Percentiles rank a stretch among this genome's conserved stretches.
phyloP scores from a whole-genome alignment of 2,329 filamentous ascomycete species.

The Teratosphaeria pseudoeucalypti region DNA sequence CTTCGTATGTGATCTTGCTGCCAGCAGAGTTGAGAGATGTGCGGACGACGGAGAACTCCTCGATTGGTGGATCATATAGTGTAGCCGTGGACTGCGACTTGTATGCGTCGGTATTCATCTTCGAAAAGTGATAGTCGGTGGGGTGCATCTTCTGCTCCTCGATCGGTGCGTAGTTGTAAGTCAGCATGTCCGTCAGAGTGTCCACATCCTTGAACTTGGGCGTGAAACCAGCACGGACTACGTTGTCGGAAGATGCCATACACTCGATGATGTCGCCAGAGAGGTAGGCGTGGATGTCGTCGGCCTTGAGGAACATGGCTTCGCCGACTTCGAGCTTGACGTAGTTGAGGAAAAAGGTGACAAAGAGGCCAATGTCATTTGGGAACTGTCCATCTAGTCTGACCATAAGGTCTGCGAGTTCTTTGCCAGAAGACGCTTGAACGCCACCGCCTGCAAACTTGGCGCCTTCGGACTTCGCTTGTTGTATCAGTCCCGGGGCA shows the following conservation, averaged over 20 bases:
- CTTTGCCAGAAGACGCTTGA: constrained; percentile 54
- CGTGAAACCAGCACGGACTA: constrained; percentile 92
- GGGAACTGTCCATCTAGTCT: constrained; percentile 79
- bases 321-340: constrained; percentile 80
- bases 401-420: constrained; percentile 65
- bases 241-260: constrained; percentile 98
- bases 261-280: constrained; percentile 95
- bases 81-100: constrained; percentile 60
- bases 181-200: constrained; percentile 82
- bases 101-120: constrained; percentile 72
- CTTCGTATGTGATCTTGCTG: constrained; percentile 79
- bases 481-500: constrained; percentile 57
- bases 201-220: constrained; percentile 96
- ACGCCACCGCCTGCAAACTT: constrained; percentile 68
- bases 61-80: constrained; percentile 91
- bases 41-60: constrained; percentile 86
- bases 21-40: constrained; percentile 59
- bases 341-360: constrained; percentile 95
- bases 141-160: constrained; percentile 89
- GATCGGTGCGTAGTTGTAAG: constrained; percentile 91
- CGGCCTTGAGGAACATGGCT: constrained; percentile 89
- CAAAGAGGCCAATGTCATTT: constrained; percentile 82
- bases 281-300: constrained; percentile 94
- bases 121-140: constrained; percentile 73
- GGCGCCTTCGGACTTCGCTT: constrained; percentile 56